Conservation (phyloP, 768 basidiomycete species). For the Nevesoporus exiguus region DNA sequence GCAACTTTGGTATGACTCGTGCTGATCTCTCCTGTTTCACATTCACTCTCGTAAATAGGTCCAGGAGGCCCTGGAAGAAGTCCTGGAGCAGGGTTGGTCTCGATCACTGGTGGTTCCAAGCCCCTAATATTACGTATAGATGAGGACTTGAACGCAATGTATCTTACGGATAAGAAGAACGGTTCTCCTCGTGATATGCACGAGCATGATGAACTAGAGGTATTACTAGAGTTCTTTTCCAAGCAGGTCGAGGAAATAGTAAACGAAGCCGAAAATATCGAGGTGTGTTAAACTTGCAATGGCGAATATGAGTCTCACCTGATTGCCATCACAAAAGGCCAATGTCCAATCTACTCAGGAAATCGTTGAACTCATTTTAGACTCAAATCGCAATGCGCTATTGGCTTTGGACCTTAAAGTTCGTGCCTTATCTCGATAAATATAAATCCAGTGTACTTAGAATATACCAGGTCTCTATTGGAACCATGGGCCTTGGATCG, state of each 20-base stretch:
- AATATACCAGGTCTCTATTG: conserved; percentile 73
- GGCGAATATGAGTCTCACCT: background rate
- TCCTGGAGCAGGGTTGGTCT: conserved; percentile 76
- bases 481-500: conserved; percentile 87
- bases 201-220: conserved; percentile 92
- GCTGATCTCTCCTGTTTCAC: background rate
- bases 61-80: conserved; percentile 86
- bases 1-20: conserved; percentile 63
- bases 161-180: conserved; percentile 82
- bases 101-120: background rate
- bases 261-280: conserved; percentile 84
- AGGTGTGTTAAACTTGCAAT: conserved; percentile 43
- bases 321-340: conserved; percentile 35
- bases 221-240: conserved; percentile 89
- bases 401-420: conserved; percentile 90
- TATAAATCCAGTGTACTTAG: background rate
- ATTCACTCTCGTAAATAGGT: conserved; percentile 47
- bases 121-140: conserved; percentile 45
- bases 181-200: conserved; percentile 53
- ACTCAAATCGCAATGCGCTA: conserved; percentile 91
- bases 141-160: conserved; percentile 94
- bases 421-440: conserved; percentile 5
- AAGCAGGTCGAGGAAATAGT: conserved; percentile 98
- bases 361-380: conserved; percentile 94
- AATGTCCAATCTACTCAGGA: conserved; percentile 98